Base-by-base conservation (phyloP, 1,139 yeast species). In the Diutina scorzettiae region DNA sequence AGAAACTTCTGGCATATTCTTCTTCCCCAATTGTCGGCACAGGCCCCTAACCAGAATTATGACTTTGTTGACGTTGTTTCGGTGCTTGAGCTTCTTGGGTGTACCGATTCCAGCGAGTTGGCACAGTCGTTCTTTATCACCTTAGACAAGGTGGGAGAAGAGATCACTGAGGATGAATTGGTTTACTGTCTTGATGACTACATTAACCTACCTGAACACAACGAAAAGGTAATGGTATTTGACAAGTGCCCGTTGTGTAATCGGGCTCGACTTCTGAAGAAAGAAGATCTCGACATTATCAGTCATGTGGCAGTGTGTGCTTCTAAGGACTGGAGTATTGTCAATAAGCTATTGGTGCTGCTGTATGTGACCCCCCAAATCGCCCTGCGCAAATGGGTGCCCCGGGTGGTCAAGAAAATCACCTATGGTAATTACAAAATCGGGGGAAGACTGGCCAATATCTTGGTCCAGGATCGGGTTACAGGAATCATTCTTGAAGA, bases 401-500 rank as follows among this genome's bases (percentile, higher is more conserved):
- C 89, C 5, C 86, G 83, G 53, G 73, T 83, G 3, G 65, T 87
- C 46, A 82, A 87, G 44, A 89, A 86, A 54, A 64, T 91, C 40
- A 84, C 94, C 0, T 87, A 86, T 55, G 98, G 98, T 0, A 81
- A 82, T 51, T 83, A 87, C 56, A 77, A 80, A 41, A 62, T 89
- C 25, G 98, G 98, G 1, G 85, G 89, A 55, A 20, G 21, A n/a
- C 85, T 93, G 40, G 98, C 97, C 12, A 89, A 89, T 54, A 91
- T 91, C 34, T 65, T 91, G 43, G 97, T 91, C 2, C 97, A 91
- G 57, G 96, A 91, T 58, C 68, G 98, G 49, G 68, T 73, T 33
- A 82, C 96, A 0, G 98, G 98, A 0, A 73, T 83, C 42, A 76
- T 91, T 16, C 63, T 83, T 55, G 97, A 91, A 56, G 98, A 91